Evolutionary conservation across 805 yeast species (phyloP).

Genomic region (Candida dajiaensis): DNA sequence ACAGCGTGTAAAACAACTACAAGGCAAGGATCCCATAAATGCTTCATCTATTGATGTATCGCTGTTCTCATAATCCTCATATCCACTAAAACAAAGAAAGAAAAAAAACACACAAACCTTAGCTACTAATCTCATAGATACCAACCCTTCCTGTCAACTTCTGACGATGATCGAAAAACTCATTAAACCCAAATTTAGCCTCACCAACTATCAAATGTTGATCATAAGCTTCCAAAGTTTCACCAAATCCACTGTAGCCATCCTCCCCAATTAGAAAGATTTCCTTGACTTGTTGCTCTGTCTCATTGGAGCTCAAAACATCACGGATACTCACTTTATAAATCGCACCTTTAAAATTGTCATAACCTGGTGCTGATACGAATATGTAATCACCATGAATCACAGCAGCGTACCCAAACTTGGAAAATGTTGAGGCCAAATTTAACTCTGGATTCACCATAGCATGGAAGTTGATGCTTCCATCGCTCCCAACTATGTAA

Average conservation of each 20-base stretch:
- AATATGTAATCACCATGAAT: slow-evolving; percentile 20
- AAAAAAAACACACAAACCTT: too few species aligned
- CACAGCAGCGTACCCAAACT: slow-evolving; percentile 12
- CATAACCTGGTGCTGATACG: slow-evolving; percentile 41
- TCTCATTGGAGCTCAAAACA: slow-evolving; percentile 9
- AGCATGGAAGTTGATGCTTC: slow-evolving; percentile 3
- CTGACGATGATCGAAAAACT: slow-evolving; percentile 17
- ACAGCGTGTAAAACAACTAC: too few species aligned
- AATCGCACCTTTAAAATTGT: slow-evolving; percentile 36
- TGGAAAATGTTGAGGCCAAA: slow-evolving; percentile 3
- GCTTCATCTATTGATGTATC: too few species aligned
- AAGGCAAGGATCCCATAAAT: too few species aligned
- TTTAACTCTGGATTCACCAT: neutral
- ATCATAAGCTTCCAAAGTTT: slow-evolving; percentile 26
- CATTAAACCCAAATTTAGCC: slow-evolving; percentile 30
- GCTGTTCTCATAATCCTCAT: too few species aligned
- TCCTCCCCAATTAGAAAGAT: slow-evolving; percentile 22
- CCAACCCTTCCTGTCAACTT: slow-evolving; percentile 30
- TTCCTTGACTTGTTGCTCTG: neutral
- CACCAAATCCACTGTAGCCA: slow-evolving; percentile 40
- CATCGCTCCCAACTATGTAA: slow-evolving; percentile 13
- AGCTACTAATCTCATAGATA: slow-evolving; percentile 7
- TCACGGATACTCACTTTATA: slow-evolving; percentile 32
- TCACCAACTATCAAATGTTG: slow-evolving; percentile 32
- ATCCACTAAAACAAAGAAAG: too few species aligned